Evolutionary conservation across 352 stramenopile genomes (phyloP).

Genomic region (Globisporangium mamillatum): DNA sequence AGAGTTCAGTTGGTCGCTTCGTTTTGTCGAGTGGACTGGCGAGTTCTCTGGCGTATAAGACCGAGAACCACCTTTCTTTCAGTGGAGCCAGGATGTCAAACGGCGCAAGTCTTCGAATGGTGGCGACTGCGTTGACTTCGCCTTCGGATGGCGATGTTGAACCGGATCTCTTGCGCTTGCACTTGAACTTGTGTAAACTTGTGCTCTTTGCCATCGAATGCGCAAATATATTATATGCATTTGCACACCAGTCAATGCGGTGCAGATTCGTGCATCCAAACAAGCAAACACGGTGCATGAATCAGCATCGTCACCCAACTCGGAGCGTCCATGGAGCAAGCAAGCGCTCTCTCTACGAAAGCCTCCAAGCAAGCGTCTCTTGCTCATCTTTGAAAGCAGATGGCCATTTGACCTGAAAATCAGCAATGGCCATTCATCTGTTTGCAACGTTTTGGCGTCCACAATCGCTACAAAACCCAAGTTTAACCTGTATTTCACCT

Average conservation of each 20-base stretch:
- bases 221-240: not conserved
- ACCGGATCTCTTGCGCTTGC: not conserved
- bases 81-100: not conserved
- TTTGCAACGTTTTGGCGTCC: not conserved
- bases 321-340: not conserved
- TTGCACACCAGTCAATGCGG: not conserved
- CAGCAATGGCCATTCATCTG: not conserved
- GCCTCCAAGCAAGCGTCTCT: not conserved
- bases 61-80: not conserved
- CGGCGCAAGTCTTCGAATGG: not conserved
- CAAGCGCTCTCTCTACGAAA: not conserved
- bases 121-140: not conserved
- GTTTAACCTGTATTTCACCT: not conserved
- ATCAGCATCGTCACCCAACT: not conserved
- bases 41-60: not conserved
- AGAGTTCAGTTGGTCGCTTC: not conserved
- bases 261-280: not conserved
- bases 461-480: not conserved
- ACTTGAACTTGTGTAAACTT: not conserved
- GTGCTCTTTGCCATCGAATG: not conserved
- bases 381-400: not conserved
- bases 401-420: not conserved
- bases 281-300: not conserved
- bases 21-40: not conserved
- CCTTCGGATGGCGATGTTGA: not conserved